Base-by-base conservation (phyloP, 352 stramenopile genomes). In the Phytophthora ohioensis region DNA sequence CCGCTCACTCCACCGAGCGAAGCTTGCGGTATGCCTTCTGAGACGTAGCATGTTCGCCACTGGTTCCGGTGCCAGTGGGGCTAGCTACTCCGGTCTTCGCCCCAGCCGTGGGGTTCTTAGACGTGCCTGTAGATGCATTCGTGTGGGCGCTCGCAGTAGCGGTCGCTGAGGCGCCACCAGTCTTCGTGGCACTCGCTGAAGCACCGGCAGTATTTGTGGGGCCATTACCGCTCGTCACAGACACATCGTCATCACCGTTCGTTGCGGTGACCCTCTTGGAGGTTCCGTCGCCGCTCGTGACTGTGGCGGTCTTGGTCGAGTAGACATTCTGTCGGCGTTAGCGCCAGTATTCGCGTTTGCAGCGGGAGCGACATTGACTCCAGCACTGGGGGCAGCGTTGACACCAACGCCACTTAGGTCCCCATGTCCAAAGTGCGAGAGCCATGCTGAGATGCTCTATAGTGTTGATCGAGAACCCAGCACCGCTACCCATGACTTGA, bases 1-100 rank as follows among this genome's bases (percentile, higher is more conserved):
- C 6, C 35, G 31, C 10, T 56, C 21, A 56, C 45, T 27, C 34
- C 21, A 42, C 55, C 4, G 45, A 48, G 10, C 57, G 55, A 41
- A 63, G 41, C 5, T 63, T 27, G 55, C 55, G 42, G 41, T 57
- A 64, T 11, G 35, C 34, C 45, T 64, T 64, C 45, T 56, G 57
- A 21, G 34, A 56, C 35, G 57, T 30, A 39, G 55, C 31, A 30
- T 31, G 43, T 15, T 38, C 13, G 53, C 36, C 53, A 59, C 53
- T 49, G 53, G 53, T 59, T 58, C 34, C 52, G 53, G 38, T 10
- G 38, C 53, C 39, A 51, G 55, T 52, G 41, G 27, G 3, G 47
- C 5, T 54, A n/a, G 49, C 15, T 13, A n/a, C n/a, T 3, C 41
- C 55, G 41, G 41, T 62, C 55, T 62, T 53, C 32, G 13, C 15